Evolutionary conservation across 2,329 filamentous ascomycete genomes (phyloP).

Genomic region (Epichloe amarillans): DNA sequence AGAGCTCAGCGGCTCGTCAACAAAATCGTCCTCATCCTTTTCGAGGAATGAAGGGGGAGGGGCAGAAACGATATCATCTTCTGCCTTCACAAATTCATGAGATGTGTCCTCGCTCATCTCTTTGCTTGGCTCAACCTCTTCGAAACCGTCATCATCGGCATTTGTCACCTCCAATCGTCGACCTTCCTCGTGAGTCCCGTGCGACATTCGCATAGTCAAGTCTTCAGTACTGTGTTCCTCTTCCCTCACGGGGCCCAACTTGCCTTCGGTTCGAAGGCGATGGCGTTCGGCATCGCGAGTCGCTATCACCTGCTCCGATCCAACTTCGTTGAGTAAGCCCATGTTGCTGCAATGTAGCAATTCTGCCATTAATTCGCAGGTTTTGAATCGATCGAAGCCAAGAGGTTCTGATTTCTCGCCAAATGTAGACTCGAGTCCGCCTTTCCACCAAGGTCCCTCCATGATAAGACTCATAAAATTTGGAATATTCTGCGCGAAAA

Average conservation of each 20-base stretch:
- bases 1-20: slow-evolving; percentile 64
- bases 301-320: slow-evolving; percentile 76
- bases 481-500: slow-evolving; percentile 83
- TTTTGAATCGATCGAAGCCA: slow-evolving; percentile 97
- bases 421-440: slow-evolving; percentile 74
- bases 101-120: slow-evolving; percentile 63
- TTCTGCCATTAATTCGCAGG: slow-evolving; percentile 96
- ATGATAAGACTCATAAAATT: slow-evolving; percentile 88
- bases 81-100: slow-evolving; percentile 51
- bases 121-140: slow-evolving; percentile 63
- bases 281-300: slow-evolving; percentile 72
- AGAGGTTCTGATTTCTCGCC: slow-evolving; percentile 83
- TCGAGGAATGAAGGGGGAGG: slow-evolving; percentile 19
- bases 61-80: slow-evolving; percentile 33
- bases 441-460: slow-evolving; percentile 59
- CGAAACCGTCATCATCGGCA: slow-evolving; percentile 79
- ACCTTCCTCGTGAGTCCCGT: slow-evolving; percentile 40
- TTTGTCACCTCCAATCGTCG: slow-evolving; percentile 69
- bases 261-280: slow-evolving; percentile 62
- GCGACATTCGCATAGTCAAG: slow-evolving; percentile 43
- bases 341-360: slow-evolving; percentile 97
- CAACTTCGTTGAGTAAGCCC: slow-evolving; percentile 83
- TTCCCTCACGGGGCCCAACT: slow-evolving; percentile 36
- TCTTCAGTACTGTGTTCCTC: slow-evolving; percentile 38
- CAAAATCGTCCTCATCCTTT: slow-evolving; percentile 59